Evolutionary conservation across 1,139 yeast genomes (phyloP).

Genomic region (Saccharomycopsis crataegensis): DNA sequence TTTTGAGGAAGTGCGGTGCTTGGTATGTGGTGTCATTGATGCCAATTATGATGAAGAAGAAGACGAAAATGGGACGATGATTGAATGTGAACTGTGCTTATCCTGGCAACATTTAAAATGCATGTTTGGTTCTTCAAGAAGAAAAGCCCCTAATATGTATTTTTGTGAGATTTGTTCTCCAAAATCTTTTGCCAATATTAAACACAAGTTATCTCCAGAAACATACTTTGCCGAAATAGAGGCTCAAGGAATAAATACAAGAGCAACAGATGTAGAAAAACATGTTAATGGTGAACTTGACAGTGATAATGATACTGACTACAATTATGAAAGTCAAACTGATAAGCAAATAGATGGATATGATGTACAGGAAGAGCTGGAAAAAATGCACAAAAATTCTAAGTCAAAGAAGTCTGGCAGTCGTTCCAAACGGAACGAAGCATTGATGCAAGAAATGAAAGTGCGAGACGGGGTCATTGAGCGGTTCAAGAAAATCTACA

Average conservation of each 20-base stretch:
- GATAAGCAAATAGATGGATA: constrained; percentile 20
- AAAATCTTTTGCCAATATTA: constrained; percentile 29
- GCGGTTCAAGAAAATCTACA: constrained; percentile 32
- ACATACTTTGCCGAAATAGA: constrained; percentile 22
- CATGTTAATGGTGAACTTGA: constrained; percentile 12
- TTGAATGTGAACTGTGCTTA: constrained; percentile 69
- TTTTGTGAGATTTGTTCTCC: constrained; percentile 46
- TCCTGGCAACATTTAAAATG: constrained; percentile 86
- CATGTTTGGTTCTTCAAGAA: constrained; percentile 43
- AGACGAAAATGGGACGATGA: constrained; percentile 59
- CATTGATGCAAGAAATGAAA: constrained; percentile 20
- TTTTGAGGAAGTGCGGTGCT: constrained; percentile 44
- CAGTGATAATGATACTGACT: constrained; percentile 17
- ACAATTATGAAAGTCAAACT: constrained; percentile 22
- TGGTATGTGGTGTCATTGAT: constrained; percentile 59
- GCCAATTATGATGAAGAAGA: constrained; percentile 53
- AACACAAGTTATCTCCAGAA: constrained; percentile 26
- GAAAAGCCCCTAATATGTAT: constrained; percentile 39
- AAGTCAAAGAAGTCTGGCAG: too few species aligned
- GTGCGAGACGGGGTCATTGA: constrained; percentile 36
- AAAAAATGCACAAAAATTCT: constrained; percentile 22
- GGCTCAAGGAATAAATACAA: constrained; percentile 10
- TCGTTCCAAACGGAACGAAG: too few species aligned
- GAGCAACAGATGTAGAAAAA: background rate
- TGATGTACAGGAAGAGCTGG: constrained; percentile 20